phyloP scores from a whole-genome alignment of 805 yeast species.

The Suhomyces pyralidae region DNA sequence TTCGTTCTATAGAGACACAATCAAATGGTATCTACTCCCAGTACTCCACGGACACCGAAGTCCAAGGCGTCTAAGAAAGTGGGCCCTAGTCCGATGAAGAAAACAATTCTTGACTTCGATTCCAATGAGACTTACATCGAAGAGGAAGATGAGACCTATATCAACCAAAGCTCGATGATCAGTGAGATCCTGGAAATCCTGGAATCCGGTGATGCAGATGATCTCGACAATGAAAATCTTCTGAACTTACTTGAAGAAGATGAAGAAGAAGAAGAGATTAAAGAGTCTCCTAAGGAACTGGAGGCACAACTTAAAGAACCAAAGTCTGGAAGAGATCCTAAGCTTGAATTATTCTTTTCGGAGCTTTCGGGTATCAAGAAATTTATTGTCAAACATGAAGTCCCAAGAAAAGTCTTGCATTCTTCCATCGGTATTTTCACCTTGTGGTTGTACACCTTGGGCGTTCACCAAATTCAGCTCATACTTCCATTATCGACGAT shows the following conservation, averaged over 20 bases:
- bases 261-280: background rate
- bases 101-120: slow-evolving; percentile 18
- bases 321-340: background rate
- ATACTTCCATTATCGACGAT: slow-evolving; percentile 56
- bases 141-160: slow-evolving; percentile 39
- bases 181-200: slow-evolving; percentile 17
- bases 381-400: slow-evolving; percentile 74
- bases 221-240: slow-evolving; percentile 12
- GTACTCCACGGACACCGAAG: slow-evolving; percentile 14
- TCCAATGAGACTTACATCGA: slow-evolving; percentile 32
- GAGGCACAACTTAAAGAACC: background rate
- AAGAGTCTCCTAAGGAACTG: background rate
- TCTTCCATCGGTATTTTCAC: slow-evolving; percentile 86
- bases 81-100: background rate
- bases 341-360: slow-evolving; percentile 4
- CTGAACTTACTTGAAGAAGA: slow-evolving; percentile 1
- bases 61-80: slow-evolving; percentile 5
- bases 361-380: slow-evolving; percentile 8
- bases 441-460: slow-evolving; percentile 64
- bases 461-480: slow-evolving; percentile 55
- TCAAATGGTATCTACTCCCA: slow-evolving; percentile 7
- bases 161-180: slow-evolving; percentile 20
- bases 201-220: slow-evolving; percentile 15
- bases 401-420: slow-evolving; percentile 85
- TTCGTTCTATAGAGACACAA: background rate